These are phyloP conservation scores for Beta vulgaris DNA, from an alignment of 148 eudicot genomes.

Conservation along the genomic window DNA sequence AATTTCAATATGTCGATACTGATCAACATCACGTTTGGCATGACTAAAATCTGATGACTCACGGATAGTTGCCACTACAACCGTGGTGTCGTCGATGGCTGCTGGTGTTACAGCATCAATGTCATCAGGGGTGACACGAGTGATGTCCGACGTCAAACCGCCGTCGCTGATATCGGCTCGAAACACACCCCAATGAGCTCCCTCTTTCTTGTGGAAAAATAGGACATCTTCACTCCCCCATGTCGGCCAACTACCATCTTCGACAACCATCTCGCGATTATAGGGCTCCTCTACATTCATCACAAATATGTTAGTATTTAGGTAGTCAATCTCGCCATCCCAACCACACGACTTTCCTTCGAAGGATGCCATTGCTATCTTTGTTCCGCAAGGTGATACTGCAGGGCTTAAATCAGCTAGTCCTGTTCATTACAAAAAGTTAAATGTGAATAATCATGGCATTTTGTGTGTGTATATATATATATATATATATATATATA, in stretches of 20 bases:
- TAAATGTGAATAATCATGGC: not conserved
- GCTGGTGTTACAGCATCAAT: conserved; percentile 2
- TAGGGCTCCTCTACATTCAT: not conserved
- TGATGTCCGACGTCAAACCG: not conserved
- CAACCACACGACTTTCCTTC: conserved; percentile 7
- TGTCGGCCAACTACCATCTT: conserved; percentile 10
- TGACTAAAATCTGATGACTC: not conserved
- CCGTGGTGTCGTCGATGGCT: conserved; percentile 2
- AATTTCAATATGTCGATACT: conserved; percentile 11
- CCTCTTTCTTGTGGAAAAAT: not conserved
- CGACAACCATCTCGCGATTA: not conserved
- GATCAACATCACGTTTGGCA: not conserved
- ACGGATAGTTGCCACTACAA: conserved; percentile 6
- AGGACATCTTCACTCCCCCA: no score
- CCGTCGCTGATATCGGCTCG: not conserved
- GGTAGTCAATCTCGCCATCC: conserved; percentile 15
- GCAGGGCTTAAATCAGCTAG: conserved; percentile 7
- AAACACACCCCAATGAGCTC: not conserved
- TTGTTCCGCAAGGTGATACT: not conserved
- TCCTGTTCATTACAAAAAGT: conserved; percentile 1
- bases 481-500: no score
- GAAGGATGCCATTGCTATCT: conserved; percentile 2
- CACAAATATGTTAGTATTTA: not conserved
- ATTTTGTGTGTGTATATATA: no score
- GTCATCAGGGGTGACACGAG: not conserved